phyloP scores from a whole-genome alignment of 441 rosid species.

The Manihot esculenta region DNA sequence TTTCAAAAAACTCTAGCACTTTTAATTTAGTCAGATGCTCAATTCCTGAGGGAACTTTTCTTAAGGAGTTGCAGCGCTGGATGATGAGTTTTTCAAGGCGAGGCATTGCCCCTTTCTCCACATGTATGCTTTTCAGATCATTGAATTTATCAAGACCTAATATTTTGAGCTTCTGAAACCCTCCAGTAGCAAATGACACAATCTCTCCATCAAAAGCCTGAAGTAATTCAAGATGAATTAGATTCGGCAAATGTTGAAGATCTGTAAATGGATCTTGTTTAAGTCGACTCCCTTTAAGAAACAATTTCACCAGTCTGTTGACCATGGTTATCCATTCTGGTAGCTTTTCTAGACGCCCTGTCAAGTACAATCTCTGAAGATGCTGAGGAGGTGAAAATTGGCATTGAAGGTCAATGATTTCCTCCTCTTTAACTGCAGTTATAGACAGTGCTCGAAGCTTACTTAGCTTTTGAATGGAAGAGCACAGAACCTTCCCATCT shows the following conservation, averaged over 20 bases:
- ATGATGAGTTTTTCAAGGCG: conserved; percentile 35
- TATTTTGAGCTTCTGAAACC: conserved; percentile 38
- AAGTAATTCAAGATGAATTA: conserved; percentile 41
- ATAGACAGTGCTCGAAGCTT: conserved; percentile 37
- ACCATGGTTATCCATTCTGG: conserved; percentile 38
- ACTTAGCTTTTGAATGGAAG: conserved; percentile 30
- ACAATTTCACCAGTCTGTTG: conserved; percentile 31
- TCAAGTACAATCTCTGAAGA: conserved; percentile 37
- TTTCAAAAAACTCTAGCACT: conserved; percentile 36
- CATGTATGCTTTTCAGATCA: conserved; percentile 24
- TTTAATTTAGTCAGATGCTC: conserved; percentile 36
- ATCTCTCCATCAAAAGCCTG: conserved; percentile 37
- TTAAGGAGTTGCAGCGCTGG: conserved; percentile 34
- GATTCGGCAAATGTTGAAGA: conserved; percentile 40
- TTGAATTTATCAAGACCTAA: conserved; percentile 41
- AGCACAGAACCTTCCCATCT: conserved; percentile 39
- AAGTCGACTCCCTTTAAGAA: conserved; percentile 40
- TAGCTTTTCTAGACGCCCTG: conserved; percentile 31
- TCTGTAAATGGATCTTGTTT: conserved; percentile 30
- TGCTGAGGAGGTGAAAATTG: conserved; percentile 28
- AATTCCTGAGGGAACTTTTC: conserved; percentile 42
- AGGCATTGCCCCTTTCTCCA: conserved; percentile 43
- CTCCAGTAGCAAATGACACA: conserved; percentile 29
- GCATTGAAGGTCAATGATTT: conserved; percentile 30
- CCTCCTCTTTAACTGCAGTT: conserved; percentile 22